Conservation (phyloP, 306 rosid species). For the Acacia melanoxylon region DNA sequence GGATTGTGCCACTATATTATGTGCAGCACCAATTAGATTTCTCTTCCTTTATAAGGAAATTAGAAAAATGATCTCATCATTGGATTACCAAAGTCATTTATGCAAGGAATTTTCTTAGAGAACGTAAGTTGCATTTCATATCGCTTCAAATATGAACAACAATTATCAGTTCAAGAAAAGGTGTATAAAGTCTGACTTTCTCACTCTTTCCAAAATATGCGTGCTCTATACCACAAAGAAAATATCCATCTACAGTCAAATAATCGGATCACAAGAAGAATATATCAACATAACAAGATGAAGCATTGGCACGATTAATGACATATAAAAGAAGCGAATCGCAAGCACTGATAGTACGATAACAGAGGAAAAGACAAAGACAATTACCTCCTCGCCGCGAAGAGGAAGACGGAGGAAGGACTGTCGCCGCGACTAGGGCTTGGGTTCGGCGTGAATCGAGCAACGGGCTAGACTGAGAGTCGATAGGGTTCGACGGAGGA, state of each 20-base stretch:
- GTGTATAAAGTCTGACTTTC: background rate
- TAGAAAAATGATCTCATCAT: background rate
- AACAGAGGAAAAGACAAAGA: no score
- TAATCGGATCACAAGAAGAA: background rate
- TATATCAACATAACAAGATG: conserved; percentile 1
- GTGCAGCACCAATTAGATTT: conserved; percentile 1
- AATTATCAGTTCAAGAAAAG: background rate
- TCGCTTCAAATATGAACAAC: background rate
- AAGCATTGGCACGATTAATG: conserved; percentile 9
- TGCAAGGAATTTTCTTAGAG: background rate
- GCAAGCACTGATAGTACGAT: no score
- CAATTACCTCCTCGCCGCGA: no score
- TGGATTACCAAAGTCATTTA: conserved; percentile 11
- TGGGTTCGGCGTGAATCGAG: no score
- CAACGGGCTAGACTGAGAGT: no score
- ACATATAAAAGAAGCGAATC: no score
- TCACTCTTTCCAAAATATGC: background rate
- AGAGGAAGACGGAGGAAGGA: no score
- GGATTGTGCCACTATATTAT: background rate
- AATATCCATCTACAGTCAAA: background rate
- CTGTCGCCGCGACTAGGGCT: no score
- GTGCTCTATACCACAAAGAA: background rate
- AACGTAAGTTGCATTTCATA: conserved; percentile 5
- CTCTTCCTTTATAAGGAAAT: conserved; percentile 1
- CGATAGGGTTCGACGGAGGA: no score